Conservation (phyloP, 345 rosid genomes). For the Populus alba region DNA sequence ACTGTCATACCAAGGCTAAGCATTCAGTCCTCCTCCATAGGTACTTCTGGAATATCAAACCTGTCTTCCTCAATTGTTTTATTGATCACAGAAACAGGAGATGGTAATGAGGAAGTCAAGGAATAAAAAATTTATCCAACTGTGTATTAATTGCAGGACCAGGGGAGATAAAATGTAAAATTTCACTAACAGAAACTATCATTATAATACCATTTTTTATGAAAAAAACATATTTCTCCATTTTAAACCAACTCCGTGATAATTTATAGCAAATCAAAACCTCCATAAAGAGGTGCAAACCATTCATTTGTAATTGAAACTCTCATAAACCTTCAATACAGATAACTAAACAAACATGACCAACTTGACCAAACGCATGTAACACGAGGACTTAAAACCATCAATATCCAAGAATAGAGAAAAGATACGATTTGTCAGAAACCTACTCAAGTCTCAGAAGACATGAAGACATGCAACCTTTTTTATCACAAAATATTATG, state of each 20-base stretch:
- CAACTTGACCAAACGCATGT: background rate
- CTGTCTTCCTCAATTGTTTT: conserved; percentile 81
- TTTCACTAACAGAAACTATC: background rate
- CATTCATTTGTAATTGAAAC: background rate
- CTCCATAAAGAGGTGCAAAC: background rate
- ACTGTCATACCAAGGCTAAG: background rate
- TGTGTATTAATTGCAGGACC: background rate
- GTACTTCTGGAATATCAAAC: conserved; percentile 94
- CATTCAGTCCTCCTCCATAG: conserved; percentile 88
- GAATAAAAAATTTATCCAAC: conserved; percentile 22
- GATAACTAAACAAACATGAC: background rate
- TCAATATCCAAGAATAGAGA: background rate
- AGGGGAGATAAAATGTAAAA: background rate
- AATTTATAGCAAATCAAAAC: background rate
- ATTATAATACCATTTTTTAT: no score
- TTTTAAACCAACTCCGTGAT: no score
- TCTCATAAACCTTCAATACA: background rate
- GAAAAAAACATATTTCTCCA: no score
- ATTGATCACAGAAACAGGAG: conserved; percentile 56
- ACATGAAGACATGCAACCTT: background rate
- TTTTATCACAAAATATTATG: background rate
- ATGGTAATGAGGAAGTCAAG: conserved; percentile 57
- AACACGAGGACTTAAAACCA: background rate
- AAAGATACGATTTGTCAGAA: background rate
- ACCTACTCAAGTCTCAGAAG: background rate